Conservation (phyloP, 2,329 filamentous ascomycete genomes). For the Penicillium sclerotigenum region DNA sequence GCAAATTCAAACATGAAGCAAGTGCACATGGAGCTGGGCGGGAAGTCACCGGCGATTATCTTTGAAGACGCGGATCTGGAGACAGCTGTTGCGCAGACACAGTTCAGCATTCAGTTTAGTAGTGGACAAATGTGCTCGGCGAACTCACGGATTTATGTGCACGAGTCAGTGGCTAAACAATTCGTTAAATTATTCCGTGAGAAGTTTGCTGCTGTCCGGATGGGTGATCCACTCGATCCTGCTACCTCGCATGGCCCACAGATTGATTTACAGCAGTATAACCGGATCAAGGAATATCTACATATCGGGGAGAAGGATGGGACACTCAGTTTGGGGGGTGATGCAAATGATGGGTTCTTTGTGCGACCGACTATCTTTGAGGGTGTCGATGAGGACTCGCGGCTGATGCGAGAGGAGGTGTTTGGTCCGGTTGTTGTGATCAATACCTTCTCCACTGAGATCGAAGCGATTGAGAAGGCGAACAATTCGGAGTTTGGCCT, state of each 20-base stretch:
- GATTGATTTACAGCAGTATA: slow-evolving; percentile 76
- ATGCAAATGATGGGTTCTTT: slow-evolving; percentile 77
- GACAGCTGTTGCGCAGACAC: slow-evolving; percentile 42
- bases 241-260: slow-evolving; percentile 83
- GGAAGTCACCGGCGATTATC: slow-evolving; percentile 35
- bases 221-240: slow-evolving; percentile 74
- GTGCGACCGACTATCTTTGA: slow-evolving; percentile 83
- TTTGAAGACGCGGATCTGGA: slow-evolving; percentile 46
- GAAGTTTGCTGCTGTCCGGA: slow-evolving; percentile 65
- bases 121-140: slow-evolving; percentile 61
- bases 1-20: slow-evolving; percentile 38
- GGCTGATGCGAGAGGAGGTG: slow-evolving; percentile 41
- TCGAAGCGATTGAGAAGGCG: slow-evolving; percentile 54
- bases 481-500: slow-evolving; percentile 46
- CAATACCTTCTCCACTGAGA: slow-evolving; percentile 46
- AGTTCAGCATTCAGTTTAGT: slow-evolving; percentile 52
- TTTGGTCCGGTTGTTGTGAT: slow-evolving; percentile 46
- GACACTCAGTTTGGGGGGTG: slow-evolving; percentile 63
- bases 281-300: slow-evolving; percentile 76
- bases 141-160: slow-evolving; percentile 71
- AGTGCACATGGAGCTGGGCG: slow-evolving; percentile 36
- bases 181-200: slow-evolving; percentile 75
- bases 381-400: slow-evolving; percentile 55
- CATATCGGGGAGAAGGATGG: slow-evolving; percentile 63
- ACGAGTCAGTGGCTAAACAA: slow-evolving; percentile 79